Conservation (phyloP, 1,284 basidiomycete species). For the Paramarasmius palmivorus region DNA sequence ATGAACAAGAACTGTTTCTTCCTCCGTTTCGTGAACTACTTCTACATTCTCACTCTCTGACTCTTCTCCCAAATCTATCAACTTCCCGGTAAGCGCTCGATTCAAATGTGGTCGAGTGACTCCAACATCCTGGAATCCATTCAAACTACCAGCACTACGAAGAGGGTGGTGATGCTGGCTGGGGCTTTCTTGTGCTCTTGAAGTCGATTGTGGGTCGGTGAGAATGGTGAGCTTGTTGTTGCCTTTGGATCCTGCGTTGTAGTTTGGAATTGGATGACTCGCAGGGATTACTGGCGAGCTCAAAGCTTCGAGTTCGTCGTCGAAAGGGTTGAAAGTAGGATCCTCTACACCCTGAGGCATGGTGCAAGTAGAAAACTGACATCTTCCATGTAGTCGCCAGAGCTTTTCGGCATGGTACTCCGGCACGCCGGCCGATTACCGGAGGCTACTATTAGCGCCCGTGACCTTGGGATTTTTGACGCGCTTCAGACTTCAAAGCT, state of each 20-base stretch:
- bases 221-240: neutral
- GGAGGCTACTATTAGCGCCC: no score
- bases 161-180: constrained; percentile 13
- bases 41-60: constrained; percentile 14
- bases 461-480: no score
- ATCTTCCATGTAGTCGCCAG: neutral
- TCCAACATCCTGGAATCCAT: constrained; percentile 6
- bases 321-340: constrained; percentile 30
- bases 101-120: constrained; percentile 46
- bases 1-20: constrained; percentile 57
- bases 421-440: no score
- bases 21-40: constrained; percentile 23
- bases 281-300: constrained; percentile 13
- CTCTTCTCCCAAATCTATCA: constrained; percentile 27
- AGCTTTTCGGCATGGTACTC: neutral
- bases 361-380: neutral
- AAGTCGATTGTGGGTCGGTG: neutral
- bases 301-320: constrained; percentile 15
- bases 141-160: constrained; percentile 7
- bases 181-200: neutral
- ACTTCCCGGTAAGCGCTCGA: constrained; percentile 33
- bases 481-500: no score
- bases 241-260: constrained; percentile 16
- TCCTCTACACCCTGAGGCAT: constrained; percentile 13
- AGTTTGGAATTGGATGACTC: no score